Evolutionary conservation across 208 protist genomes (phyloP).

Genomic region (Leishmania martiniquensis): DNA sequence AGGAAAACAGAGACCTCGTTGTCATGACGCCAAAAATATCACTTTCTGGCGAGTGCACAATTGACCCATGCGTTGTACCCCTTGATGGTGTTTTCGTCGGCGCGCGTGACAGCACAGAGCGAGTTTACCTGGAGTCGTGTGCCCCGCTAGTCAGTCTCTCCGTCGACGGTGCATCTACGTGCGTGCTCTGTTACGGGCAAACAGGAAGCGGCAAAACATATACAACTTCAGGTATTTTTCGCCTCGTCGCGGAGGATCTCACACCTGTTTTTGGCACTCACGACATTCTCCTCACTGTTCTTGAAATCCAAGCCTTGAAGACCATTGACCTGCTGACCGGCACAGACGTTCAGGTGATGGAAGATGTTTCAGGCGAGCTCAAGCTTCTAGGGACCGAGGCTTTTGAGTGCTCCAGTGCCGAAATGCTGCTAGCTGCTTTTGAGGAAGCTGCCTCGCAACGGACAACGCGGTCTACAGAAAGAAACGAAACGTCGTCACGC

Average conservation of each 20-base stretch:
- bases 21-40: constrained; percentile 89
- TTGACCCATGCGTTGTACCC: constrained; percentile 74
- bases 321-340: constrained; percentile 86
- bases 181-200: constrained; percentile 92
- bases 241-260: constrained; percentile 61
- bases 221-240: constrained; percentile 83
- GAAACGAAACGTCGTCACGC: constrained; percentile 87
- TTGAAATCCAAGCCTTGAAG: constrained; percentile 82
- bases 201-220: constrained; percentile 93
- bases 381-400: constrained; percentile 74
- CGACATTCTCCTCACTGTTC: constrained; percentile 75
- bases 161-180: constrained; percentile 80
- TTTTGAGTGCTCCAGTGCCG: constrained; percentile 79
- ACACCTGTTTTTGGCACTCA: constrained; percentile 63
- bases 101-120: constrained; percentile 56
- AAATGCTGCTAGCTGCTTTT: constrained; percentile 84
- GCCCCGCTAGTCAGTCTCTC: constrained; percentile 78
- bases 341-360: constrained; percentile 77
- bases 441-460: constrained; percentile 75
- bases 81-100: constrained; percentile 85
- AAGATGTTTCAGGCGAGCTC: constrained; percentile 82
- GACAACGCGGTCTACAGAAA: constrained; percentile 75
- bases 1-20: constrained; percentile 73
- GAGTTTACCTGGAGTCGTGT: constrained; percentile 82
- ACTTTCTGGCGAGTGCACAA: constrained; percentile 72